Conservation (phyloP, 306 rosid species). For the Potentilla sterilis region DNA sequence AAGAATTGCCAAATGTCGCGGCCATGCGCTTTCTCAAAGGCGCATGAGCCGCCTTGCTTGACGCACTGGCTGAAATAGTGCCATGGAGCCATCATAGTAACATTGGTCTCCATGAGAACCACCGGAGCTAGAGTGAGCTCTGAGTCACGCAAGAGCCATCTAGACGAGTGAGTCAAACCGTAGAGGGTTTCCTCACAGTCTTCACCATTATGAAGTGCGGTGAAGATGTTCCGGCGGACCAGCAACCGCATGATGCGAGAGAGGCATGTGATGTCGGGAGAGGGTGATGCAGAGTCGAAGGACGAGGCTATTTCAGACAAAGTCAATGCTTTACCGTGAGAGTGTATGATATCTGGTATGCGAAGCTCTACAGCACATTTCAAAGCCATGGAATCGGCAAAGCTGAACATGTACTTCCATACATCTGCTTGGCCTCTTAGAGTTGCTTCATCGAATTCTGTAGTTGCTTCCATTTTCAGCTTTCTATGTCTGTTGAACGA, state of each 20-base stretch:
- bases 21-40: conserved; percentile 35
- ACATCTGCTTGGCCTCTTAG: conserved; percentile 43
- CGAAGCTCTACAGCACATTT: conserved; percentile 43
- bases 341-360: conserved; percentile 40
- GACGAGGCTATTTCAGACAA: conserved; percentile 30
- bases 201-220: conserved; percentile 12
- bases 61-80: conserved; percentile 34
- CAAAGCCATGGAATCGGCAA: conserved; percentile 41
- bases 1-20: conserved; percentile 33
- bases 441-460: conserved; percentile 16
- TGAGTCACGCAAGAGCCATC: conserved; percentile 33
- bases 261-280: conserved; percentile 33
- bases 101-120: conserved; percentile 20
- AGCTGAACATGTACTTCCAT: conserved; percentile 40
- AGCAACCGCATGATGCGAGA: conserved; percentile 37
- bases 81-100: conserved; percentile 23
- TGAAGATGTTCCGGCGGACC: conserved; percentile 32
- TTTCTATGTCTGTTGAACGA: background rate
- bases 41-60: conserved; percentile 15
- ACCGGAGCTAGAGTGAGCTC: conserved; percentile 27
- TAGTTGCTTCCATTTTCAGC: conserved; percentile 8
- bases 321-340: conserved; percentile 25
- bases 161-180: conserved; percentile 22
- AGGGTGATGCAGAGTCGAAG: conserved; percentile 5
- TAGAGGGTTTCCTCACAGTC: conserved; percentile 20